Base-by-base conservation (phyloP, 768 basidiomycete species). In the Lactarius quietus region DNA sequence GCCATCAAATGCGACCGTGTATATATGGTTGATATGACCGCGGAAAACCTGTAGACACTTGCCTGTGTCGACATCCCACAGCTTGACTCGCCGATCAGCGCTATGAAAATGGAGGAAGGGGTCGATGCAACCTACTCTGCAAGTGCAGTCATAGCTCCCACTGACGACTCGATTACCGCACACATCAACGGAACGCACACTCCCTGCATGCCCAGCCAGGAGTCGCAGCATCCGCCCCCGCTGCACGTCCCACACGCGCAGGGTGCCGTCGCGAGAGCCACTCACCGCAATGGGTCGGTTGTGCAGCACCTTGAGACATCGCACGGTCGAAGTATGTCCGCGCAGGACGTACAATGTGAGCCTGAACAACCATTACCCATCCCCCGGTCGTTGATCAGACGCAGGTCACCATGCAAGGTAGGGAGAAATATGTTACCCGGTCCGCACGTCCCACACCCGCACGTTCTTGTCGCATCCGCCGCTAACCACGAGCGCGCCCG, bases 221-320 rank as follows among this genome's bases (percentile, higher is more conserved):
- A 87, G 79, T 20, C 84, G 80, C 38, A 92, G 72, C 63, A 84
- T 76, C 54, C 82, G 79, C 0, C 96, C 96, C 15, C 80, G 82
- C 74, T 93, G 90, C 38, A 99, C 84, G 74, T 99, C 92, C 96
- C 96, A 99, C 0, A 97, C 92, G 1, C 93, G 82, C 43, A 98
- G 73, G 4, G 92, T 93, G 18, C 83, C 79, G 70, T 98, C 96
- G 20, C 96, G 83, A 38, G 93, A 93, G 55, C 95, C 96, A 0
- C 91, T 90, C 38, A 99, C 86, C 0, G 93, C 95, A 59, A 96
- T 83, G 0, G 96, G 94, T 14, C 92, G 83, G 43, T 88, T 87
- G 73, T 96, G 89, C 57, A 98, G 76, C 17, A 93, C 88, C 70
- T 90, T 92, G 62, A 96, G 80, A 74, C 94, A 97, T 35, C 96